Evolutionary conservation across 2,329 filamentous ascomycete genomes (phyloP).

Genomic region (Pseudogymnoascus verrucosus): DNA sequence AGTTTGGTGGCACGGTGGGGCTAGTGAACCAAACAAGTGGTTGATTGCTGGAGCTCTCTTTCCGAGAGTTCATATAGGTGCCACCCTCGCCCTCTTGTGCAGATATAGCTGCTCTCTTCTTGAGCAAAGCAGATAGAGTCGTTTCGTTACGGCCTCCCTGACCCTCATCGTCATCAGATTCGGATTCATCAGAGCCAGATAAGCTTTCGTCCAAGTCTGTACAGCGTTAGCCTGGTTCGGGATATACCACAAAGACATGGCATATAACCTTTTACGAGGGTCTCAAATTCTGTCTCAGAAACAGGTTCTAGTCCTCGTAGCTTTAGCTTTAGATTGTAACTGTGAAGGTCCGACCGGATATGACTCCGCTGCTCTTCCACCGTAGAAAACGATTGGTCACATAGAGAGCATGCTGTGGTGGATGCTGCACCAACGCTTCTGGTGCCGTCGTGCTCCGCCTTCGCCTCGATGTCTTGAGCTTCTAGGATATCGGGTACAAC

Average conservation of each 20-base stretch:
- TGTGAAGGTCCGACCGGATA: slow-evolving; percentile 81
- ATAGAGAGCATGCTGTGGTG: slow-evolving; percentile 74
- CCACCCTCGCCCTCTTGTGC: slow-evolving; percentile 40
- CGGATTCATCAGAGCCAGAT: slow-evolving; percentile 71
- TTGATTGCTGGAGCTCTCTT: slow-evolving; percentile 53
- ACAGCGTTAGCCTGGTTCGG: background rate
- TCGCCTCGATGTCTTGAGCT: background rate
- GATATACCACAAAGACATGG: background rate
- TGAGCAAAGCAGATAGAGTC: slow-evolving; percentile 67
- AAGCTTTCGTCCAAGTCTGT: slow-evolving; percentile 77
- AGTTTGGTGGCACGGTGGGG: slow-evolving; percentile 64
- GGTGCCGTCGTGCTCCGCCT: background rate
- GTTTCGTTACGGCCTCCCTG: slow-evolving; percentile 52
- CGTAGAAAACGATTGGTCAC: slow-evolving; percentile 60
- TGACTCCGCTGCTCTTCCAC: slow-evolving; percentile 79
- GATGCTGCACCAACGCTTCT: slow-evolving; percentile 23
- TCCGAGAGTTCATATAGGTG: slow-evolving; percentile 39
- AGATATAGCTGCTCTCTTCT: slow-evolving; percentile 70
- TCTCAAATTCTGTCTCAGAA: slow-evolving; percentile 77
- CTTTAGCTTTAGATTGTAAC: slow-evolving; percentile 92
- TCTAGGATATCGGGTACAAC: background rate
- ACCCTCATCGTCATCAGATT: slow-evolving; percentile 58
- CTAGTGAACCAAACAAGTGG: slow-evolving; percentile 84
- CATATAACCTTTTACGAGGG: slow-evolving; percentile 55
- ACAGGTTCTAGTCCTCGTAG: slow-evolving; percentile 65